A percentile compares a stretch with the other conserved stretches of the same genome.
These are phyloP conservation scores for Murraya koenigii DNA, from an alignment of 345 rosid genomes.

Conservation along the genomic window DNA sequence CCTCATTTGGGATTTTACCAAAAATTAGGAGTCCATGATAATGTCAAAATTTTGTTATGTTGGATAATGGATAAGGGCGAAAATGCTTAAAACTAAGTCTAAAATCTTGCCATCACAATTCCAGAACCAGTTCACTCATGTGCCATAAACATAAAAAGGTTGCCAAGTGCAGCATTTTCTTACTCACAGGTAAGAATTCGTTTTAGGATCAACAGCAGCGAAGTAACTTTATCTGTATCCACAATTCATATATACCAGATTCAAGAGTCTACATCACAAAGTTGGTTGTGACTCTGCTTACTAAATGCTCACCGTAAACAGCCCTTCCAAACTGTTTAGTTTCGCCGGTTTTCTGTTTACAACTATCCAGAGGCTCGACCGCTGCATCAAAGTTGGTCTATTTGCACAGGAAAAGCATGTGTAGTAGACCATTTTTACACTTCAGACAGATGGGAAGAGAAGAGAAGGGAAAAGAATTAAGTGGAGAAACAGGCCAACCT, in stretches of 20 bases:
- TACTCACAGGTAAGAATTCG: not conserved
- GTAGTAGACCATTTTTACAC: not conserved
- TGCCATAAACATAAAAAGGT: not conserved
- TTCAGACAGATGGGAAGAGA: not conserved
- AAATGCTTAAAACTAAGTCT: too few species aligned
- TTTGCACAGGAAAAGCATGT: conserved; percentile 7
- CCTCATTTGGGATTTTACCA: too few species aligned
- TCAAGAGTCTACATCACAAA: conserved; percentile 33
- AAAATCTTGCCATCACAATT: not conserved
- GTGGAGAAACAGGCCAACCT: conserved; percentile 43
- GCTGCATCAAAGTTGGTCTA: conserved; percentile 70
- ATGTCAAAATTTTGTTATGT: too few species aligned
- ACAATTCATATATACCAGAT: not conserved
- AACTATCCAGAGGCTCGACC: conserved; percentile 73
- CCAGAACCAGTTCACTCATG: not conserved
- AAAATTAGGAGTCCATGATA: too few species aligned
- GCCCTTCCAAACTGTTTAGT: conserved; percentile 48
- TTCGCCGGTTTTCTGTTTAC: conserved; percentile 48
- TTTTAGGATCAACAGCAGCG: not conserved
- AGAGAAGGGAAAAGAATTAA: not conserved
- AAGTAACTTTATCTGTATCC: not conserved
- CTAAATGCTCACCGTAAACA: conserved; percentile 84
- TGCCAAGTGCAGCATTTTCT: not conserved
- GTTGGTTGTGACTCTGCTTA: conserved; percentile 64
- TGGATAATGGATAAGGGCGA: too few species aligned